These are phyloP conservation scores for Mychonastes homosphaera DNA, from an alignment of 139 green algal species.

Conservation along the genomic window DNA sequence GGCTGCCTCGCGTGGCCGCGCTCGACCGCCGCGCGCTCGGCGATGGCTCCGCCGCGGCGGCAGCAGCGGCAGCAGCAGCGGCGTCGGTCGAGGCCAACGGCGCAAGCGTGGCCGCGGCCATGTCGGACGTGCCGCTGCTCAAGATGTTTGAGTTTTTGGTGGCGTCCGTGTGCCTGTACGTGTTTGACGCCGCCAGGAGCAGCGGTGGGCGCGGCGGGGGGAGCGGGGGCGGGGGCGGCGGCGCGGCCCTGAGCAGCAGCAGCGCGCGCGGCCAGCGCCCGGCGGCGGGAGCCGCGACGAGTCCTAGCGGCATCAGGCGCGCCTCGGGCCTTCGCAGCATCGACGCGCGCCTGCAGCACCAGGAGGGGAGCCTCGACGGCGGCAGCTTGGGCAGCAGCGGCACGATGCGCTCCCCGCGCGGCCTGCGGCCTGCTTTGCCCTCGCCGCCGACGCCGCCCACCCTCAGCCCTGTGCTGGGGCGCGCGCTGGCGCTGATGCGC, in stretches of 20 bases:
- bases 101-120: conserved; percentile 20
- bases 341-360: too few relatives aligned
- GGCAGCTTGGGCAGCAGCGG: too few relatives aligned
- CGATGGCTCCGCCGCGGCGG: too few relatives aligned
- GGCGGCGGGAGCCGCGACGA: background rate
- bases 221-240: background rate
- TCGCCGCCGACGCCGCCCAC: too few relatives aligned
- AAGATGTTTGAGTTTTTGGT: conserved; percentile 80
- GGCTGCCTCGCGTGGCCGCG: conserved; percentile 43
- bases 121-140: conserved; percentile 45
- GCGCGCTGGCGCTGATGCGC: too few relatives aligned
- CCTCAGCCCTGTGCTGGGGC: too few relatives aligned
- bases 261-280: background rate
- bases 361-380: too few relatives aligned
- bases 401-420: too few relatives aligned
- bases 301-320: background rate
- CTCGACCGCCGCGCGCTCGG: too few relatives aligned
- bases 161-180: conserved; percentile 62
- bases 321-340: background rate
- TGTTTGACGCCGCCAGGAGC: conserved; percentile 37
- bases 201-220: background rate
- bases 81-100: background rate
- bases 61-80: background rate
- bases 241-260: background rate
- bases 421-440: too few relatives aligned